These are phyloP conservation scores for Teunomyces lycoperdinae DNA, from an alignment of 805 yeast species.

Conservation along the genomic window DNA sequence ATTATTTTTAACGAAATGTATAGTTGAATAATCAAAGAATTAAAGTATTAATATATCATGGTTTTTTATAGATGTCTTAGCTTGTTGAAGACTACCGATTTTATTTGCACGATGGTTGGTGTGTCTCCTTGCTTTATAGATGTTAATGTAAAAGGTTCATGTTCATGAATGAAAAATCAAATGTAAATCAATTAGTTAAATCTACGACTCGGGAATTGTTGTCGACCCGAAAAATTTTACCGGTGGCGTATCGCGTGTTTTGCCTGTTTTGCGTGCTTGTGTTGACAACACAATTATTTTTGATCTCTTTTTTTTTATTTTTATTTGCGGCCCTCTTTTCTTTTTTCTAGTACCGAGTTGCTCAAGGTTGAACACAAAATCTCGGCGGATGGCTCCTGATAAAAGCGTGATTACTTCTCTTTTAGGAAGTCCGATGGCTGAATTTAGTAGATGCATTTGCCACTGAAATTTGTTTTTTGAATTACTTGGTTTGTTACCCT, in stretches of 20 bases:
- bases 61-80: neutral
- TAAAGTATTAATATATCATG: neutral
- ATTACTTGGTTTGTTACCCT: neutral
- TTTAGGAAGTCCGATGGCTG: neutral
- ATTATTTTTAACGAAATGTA: neutral
- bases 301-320: too few species aligned
- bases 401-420: neutral
- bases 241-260: too few species aligned
- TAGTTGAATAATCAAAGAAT: neutral
- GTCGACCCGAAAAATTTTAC: too few species aligned
- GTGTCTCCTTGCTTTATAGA: slow-evolving; percentile 2
- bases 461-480: neutral
- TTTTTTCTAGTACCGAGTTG: too few species aligned
- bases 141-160: neutral
- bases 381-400: too few species aligned
- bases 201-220: neutral
- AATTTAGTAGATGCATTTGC: neutral
- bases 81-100: slow-evolving; percentile 2
- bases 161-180: neutral
- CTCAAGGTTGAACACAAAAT: too few species aligned
- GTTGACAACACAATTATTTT: too few species aligned
- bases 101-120: slow-evolving; percentile 2
- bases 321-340: too few species aligned
- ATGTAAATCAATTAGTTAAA: neutral
- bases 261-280: too few species aligned